Evolutionary conservation across 306 rosid species (phyloP).

Genomic region (Dryas drummondii): DNA sequence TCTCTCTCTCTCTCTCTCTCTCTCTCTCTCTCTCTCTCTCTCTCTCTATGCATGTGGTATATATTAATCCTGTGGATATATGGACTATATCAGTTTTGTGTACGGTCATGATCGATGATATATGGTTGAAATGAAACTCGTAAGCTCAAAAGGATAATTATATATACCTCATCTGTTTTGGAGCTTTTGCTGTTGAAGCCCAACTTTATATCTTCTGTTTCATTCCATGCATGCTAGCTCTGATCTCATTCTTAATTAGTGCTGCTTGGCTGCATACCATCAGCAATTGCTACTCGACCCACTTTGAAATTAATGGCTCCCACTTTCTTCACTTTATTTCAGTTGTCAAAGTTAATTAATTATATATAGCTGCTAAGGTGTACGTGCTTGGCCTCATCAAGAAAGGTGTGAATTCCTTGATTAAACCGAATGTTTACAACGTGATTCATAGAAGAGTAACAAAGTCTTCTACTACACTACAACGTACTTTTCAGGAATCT

Average conservation of each 20-base stretch:
- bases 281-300: neutral
- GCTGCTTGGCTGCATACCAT: neutral
- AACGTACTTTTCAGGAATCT: too few species aligned
- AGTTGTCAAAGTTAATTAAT: neutral
- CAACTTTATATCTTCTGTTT: neutral
- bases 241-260: neutral
- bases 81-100: neutral
- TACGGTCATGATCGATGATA: neutral
- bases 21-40: neutral
- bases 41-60: neutral
- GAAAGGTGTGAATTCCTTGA: too few species aligned
- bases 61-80: neutral
- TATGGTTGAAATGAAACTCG: constrained; percentile 12
- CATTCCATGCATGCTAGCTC: neutral
- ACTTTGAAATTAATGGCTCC: neutral
- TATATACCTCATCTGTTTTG: neutral
- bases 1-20: neutral
- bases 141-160: neutral
- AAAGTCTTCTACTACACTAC: too few species aligned
- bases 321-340: neutral
- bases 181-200: neutral
- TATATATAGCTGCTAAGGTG: too few species aligned
- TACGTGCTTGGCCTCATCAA: too few species aligned
- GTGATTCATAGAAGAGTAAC: too few species aligned
- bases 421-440: too few species aligned